Base-by-base conservation (phyloP, 805 yeast genomes). In the Kazachstania africana region DNA sequence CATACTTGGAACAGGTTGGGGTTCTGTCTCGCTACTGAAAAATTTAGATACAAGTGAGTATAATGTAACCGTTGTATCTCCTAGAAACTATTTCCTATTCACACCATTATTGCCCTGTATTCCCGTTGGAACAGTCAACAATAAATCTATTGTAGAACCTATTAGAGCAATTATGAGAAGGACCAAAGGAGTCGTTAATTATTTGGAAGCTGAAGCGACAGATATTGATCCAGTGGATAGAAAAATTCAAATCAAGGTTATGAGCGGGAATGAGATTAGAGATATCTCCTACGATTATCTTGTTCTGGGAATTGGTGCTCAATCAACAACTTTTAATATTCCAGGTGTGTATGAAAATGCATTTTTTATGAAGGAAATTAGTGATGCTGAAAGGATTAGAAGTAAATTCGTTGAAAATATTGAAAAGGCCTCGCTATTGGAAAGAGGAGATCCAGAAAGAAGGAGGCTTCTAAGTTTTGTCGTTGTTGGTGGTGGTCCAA, bases 401-500 rank as follows among this genome's bases (percentile, higher is more conserved):
- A 69, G 67, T 50, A 75, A 79, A 45, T 68, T 87, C 39, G 78
- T 85, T 77, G 82, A 82, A 54, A 73, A 81, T 46, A 76, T 87
- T 51, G 95, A 88, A 65, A 10, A 84, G 40, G 95, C 96, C 26
- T 74, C 80, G 45, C 65, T 78, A 42, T 70, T 85, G 45, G 82
- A 91, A 36, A 70, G 70, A 45, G 57, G 60, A 18, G 82, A 74
- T 44, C 75, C 76, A 14, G 94, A 82, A 56, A 75, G 96, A 61
- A 72, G 75, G 61, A 74, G 94, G 57, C 69, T 88, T 48, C 70
- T 87, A 55, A 79, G 78, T 40, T 77, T 85, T 47, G 88, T 88
- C 40, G 94, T 88, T 40, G 93, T 91, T 45, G 97, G 97, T 50
- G 97, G 96, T 61, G 97, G 97, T 42, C 96, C 97, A 55, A 87